Base-by-base conservation (phyloP, 208 protist species). In the Trypanosoma scelopori region DNA sequence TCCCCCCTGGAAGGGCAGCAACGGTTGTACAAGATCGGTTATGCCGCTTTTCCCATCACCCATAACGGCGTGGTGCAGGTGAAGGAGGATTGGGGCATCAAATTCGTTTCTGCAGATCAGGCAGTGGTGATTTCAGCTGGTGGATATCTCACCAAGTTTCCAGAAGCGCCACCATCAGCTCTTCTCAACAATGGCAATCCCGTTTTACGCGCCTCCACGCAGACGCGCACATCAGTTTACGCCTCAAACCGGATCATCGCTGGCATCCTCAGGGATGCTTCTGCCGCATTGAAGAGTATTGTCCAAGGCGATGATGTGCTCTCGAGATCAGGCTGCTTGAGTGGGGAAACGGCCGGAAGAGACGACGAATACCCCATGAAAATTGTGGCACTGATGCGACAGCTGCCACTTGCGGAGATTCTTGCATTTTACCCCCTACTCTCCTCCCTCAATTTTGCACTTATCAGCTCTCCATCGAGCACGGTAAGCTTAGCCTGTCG, bases 391-490 rank as follows among this genome's bases (percentile, higher is more conserved):
- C 61, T 83, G 28, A 89, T 93, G 32, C 12, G 59, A 18, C 57
- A 89, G 58, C 74, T 95, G n/a, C 85, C 87, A 4, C 74, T 92
- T 22, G 82, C 90, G 1, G 84, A 95, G 68, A 80, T 92, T 55
- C 57, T 95, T 0, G 90, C 86, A 53, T 93, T 93, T 71, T 95
- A 89, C 70, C 90, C 90, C 1, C 85, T 92, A 37, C 70, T 95
- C 56, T 86, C 51, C 61, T 76, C 77, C 27, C 93, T 89, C 67
- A 79, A 79, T 28, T 76, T 95, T 43, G 74, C 85, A 1, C 66
- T 95, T 41, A 87, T 95, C 59, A 83, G 87, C 32, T 92, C 90
- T 30, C 69, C 83, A 35, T 93, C 87, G 11, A 62, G 55, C 4
- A 68, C 51, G 9, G 87, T 95, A 13, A 81, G 75, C 27, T 76